These are phyloP conservation scores for Boletus vinaceobasis DNA, from an alignment of 768 basidiomycete genomes.

Conservation along the genomic window DNA sequence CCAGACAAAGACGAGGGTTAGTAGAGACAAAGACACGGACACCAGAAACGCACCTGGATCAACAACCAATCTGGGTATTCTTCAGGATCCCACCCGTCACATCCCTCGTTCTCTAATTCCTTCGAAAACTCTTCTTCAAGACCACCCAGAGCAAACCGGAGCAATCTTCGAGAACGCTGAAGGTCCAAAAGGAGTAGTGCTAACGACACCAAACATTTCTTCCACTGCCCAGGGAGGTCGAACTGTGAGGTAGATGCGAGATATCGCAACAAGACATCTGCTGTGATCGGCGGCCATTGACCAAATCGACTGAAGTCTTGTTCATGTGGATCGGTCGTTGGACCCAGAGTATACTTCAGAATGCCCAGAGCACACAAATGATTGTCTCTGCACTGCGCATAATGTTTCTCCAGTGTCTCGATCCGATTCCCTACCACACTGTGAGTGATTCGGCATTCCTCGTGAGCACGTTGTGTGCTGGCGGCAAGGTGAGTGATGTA, in stretches of 20 bases:
- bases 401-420: neutral
- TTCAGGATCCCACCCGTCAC: constrained; percentile 11
- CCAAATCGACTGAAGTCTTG: neutral
- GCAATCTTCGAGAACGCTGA: constrained; percentile 36
- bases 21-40: no score
- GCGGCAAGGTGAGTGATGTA: constrained; percentile 9
- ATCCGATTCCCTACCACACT: no score
- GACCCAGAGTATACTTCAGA: constrained; percentile 9
- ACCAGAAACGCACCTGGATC: constrained; percentile 32
- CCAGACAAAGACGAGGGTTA: neutral
- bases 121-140: constrained; percentile 30
- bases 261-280: neutral
- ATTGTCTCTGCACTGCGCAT: neutral
- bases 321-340: constrained; percentile 2
- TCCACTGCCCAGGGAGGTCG: constrained; percentile 24
- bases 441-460: neutral
- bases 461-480: neutral
- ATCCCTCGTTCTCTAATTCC: constrained; percentile 20
- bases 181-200: constrained; percentile 28
- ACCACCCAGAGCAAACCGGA: constrained; percentile 14
- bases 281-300: constrained; percentile 32
- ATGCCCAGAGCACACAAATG: no score
- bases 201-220: constrained; percentile 23
- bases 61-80: constrained; percentile 39
- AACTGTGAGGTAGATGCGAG: neutral